These are phyloP conservation scores for Perkinsela sp. DNA, from an alignment of 208 protist genomes.

Conservation along the genomic window DNA sequence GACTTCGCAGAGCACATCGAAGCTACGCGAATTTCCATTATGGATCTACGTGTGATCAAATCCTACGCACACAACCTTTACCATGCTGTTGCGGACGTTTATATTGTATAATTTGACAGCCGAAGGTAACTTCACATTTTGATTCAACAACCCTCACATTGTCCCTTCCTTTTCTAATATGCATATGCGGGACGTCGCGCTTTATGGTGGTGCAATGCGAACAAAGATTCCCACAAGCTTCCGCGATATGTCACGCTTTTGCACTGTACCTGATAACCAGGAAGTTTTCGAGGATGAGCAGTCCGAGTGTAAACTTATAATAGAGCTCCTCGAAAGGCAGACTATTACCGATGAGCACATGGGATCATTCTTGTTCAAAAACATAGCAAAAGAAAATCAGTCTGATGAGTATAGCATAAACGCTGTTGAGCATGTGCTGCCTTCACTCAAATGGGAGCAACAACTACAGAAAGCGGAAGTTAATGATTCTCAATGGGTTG, in stretches of 20 bases:
- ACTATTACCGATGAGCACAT: not conserved
- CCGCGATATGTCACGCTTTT: not conserved
- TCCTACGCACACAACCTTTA: conserved; percentile 53
- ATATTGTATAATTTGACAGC: conserved; percentile 8
- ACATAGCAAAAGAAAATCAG: not conserved
- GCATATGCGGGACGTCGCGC: not conserved
- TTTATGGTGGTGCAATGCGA: not conserved
- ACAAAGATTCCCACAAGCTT: not conserved
- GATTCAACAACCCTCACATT: too few species aligned
- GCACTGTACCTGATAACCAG: not conserved
- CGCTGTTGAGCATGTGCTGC: not conserved
- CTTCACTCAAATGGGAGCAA: not conserved
- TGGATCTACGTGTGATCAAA: conserved; percentile 36
- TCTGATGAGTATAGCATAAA: not conserved
- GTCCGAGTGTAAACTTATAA: not conserved
- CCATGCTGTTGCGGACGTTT: conserved; percentile 44
- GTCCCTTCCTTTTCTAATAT: too few species aligned
- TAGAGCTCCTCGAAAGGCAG: not conserved
- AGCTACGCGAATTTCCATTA: conserved; percentile 6
- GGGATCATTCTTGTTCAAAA: not conserved
- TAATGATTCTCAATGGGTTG: not conserved
- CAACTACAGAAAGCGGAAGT: not conserved
- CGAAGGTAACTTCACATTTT: not conserved
- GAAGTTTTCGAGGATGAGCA: not conserved
- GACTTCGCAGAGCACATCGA: conserved; percentile 12